Evolutionary conservation across 2,329 filamentous ascomycete genomes (phyloP).

Genomic region (Aureobasidium vineae): DNA sequence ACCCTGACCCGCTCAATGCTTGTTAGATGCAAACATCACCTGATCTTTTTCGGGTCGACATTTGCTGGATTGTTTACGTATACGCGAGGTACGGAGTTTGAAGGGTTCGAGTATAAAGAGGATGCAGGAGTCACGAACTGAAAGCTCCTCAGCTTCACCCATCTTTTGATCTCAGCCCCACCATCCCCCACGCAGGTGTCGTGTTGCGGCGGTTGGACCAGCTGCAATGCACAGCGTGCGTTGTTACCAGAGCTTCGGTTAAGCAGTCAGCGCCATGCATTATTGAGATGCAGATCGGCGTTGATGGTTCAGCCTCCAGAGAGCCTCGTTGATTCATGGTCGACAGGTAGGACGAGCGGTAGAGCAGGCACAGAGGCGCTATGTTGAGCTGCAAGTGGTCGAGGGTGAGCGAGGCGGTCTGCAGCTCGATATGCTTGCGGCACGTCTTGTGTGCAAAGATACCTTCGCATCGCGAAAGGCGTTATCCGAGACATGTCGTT

Average conservation of each 20-base stretch:
- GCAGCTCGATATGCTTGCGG: constrained; percentile 4
- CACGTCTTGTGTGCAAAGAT: not conserved
- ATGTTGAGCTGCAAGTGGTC: constrained; percentile 13
- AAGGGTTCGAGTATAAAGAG: constrained; percentile 2
- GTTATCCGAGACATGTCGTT: not conserved
- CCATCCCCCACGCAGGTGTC: constrained; percentile 8
- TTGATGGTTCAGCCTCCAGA: not conserved
- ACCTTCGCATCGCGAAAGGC: not conserved
- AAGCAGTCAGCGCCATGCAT: constrained; percentile 17
- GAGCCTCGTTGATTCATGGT: no score
- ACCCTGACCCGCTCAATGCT: constrained; percentile 2
- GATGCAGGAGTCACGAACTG: not conserved
- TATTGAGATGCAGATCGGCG: constrained; percentile 6
- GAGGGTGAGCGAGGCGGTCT: constrained; percentile 3
- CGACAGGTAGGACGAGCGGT: not conserved
- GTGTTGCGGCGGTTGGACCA: not conserved
- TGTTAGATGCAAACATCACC: constrained; percentile 33
- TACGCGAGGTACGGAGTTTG: not conserved
- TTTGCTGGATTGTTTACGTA: not conserved
- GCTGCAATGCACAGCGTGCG: constrained; percentile 19
- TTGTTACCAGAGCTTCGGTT: constrained; percentile 22
- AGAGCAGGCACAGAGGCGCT: not conserved
- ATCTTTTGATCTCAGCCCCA: not conserved
- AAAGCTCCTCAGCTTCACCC: not conserved
- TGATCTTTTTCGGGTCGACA: not conserved